Evolutionary conservation across 2,329 filamentous ascomycete genomes (phyloP), one percentile per base, ranked within the genome.

Genomic region (Cryphonectria parasitica): DNA sequence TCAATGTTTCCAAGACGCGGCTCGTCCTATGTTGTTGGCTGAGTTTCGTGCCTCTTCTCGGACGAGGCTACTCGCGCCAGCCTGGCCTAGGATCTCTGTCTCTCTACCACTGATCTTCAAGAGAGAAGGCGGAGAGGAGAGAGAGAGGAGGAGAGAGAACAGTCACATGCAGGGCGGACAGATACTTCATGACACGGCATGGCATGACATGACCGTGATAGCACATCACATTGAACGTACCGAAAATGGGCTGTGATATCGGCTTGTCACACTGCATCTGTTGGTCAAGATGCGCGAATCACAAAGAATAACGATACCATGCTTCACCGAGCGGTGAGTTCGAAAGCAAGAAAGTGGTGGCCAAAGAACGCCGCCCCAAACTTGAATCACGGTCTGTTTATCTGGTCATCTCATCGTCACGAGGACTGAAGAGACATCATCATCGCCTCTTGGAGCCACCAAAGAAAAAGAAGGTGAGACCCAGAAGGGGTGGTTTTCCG

Each of bases 191-290:
- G 56, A 39, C 34, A 34, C 6, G 36, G 34, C 25, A 60, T 60
- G 25, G 22, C 8, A 62, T 31, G 54, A 62, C 61, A 25, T 43
- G 61, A 64, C n/a, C n/a, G 61, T 39, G 34, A 41, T 19, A 11
- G 22, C 34, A n/a, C 61, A 64, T 64, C 13, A 10, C 61, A 41
- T 64, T 64, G 61, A 4, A 67, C 36, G 15, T 25, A 52, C 68
- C 64, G 56, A 63, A 67, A 67, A 70, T 70, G 67, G 64, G 61
- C 58, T 70, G 68, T 70, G 68, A 70, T 70, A 67, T 66, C 25
- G 68, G 54, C 68, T 67, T 39, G 31, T 64, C 41, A 39, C 36
- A 22, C 61, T 64, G 61, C 39, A 64, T 64, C 13, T 25, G 5
- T 19, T 25, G 13, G 36, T 3, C 19, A 43, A 17, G 11, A 43